phyloP scores from a whole-genome alignment of 192 early-diverging fungal genomes.

The Piromyces sp. region DNA sequence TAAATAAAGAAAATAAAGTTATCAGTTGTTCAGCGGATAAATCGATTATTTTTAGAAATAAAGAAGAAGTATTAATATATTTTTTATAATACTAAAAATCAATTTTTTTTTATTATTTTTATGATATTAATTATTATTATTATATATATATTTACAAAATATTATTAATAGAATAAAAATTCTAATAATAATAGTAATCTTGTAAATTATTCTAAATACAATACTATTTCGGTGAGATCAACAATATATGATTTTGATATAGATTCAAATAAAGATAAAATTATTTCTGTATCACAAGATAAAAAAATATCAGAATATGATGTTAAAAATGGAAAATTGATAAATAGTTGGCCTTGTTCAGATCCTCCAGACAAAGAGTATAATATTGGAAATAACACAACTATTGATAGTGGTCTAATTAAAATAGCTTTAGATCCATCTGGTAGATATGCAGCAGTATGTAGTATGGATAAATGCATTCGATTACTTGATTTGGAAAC shows the following conservation, averaged over 20 bases:
- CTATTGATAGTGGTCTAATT: constrained; percentile 34
- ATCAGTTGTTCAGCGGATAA: constrained; percentile 72
- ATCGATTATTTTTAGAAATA: constrained; percentile 50
- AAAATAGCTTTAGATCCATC: constrained; percentile 49
- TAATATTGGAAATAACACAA: constrained; percentile 23
- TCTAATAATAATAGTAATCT: not conserved
- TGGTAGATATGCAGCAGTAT: constrained; percentile 44
- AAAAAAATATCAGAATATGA: constrained; percentile 40
- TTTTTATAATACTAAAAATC: no score
- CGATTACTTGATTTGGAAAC: constrained; percentile 49
- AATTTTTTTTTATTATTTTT: no score
- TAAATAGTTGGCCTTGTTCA: constrained; percentile 14
- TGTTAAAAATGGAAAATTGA: constrained; percentile 44
- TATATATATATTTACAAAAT: not conserved
- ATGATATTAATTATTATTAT: no score
- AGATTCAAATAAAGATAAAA: constrained; percentile 26
- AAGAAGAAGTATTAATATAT: constrained; percentile 10
- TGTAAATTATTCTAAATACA: constrained; percentile 28
- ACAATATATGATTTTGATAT: constrained; percentile 59
- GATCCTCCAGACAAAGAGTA: constrained; percentile 14
- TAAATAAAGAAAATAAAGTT: constrained; percentile 36
- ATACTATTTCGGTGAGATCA: constrained; percentile 47
- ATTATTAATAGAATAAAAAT: constrained; percentile 7
- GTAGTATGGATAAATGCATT: constrained; percentile 48
- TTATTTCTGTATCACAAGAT: constrained; percentile 52